phyloP scores from a whole-genome alignment of 139 green algal species.

The Asterochloris sp. region DNA sequence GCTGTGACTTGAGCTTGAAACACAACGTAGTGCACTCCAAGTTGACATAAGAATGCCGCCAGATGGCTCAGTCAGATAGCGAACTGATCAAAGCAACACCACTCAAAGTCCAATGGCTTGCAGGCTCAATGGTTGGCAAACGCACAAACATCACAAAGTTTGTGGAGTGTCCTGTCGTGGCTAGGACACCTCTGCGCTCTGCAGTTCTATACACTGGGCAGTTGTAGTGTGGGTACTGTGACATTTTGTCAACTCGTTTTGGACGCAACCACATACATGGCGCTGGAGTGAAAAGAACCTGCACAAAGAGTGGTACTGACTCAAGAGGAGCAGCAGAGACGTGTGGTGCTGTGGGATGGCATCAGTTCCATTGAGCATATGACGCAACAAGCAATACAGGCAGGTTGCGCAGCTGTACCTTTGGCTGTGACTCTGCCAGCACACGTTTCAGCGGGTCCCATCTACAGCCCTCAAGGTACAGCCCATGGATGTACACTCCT shows the following conservation, averaged over 20 bases:
- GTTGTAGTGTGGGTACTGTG: constrained; percentile 59
- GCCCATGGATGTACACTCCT: constrained; percentile 63
- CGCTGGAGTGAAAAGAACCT: constrained; percentile 62
- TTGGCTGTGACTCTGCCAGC: constrained; percentile 58
- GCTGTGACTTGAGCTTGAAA: too few relatives aligned
- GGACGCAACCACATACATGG: constrained; percentile 69
- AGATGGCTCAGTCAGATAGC: constrained; percentile 39
- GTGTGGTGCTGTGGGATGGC: neutral
- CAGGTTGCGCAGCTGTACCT: constrained; percentile 15
- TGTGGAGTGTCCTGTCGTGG: constrained; percentile 78
- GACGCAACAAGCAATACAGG: neutral
- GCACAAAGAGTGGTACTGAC: neutral
- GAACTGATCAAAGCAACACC: constrained; percentile 69
- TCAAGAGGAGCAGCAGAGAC: neutral
- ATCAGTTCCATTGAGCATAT: neutral
- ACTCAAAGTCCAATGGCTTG: constrained; percentile 67
- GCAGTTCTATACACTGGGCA: constrained; percentile 79
- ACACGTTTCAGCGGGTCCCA: constrained; percentile 48
- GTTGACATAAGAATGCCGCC: too few relatives aligned
- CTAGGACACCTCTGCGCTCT: constrained; percentile 67
- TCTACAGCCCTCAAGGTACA: constrained; percentile 68
- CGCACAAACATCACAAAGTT: constrained; percentile 81
- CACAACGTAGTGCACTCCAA: too few relatives aligned
- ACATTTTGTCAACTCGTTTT: constrained; percentile 32
- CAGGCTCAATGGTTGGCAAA: constrained; percentile 47